phyloP scores from a whole-genome alignment of 257 asterid genomes.

The Fraxinus quadrangulata region DNA sequence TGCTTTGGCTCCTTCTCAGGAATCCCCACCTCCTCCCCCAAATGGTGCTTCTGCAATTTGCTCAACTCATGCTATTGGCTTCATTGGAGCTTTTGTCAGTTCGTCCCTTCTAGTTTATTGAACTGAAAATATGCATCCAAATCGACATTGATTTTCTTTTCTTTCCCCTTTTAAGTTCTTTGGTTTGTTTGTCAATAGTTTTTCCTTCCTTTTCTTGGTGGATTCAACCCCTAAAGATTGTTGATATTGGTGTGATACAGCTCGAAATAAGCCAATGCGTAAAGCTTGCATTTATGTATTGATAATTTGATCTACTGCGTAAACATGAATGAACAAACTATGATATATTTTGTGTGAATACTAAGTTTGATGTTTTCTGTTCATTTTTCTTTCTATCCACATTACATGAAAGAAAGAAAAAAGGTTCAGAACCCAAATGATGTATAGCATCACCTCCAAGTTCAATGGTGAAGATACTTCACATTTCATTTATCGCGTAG shows the following conservation, averaged over 20 bases:
- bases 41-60: constrained; percentile 39
- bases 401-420: neutral
- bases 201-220: constrained; percentile 22
- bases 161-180: constrained; percentile 4
- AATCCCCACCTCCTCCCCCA: constrained; percentile 57
- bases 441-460: neutral
- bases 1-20: constrained; percentile 55
- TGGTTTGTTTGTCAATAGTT: constrained; percentile 30
- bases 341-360: constrained; percentile 9
- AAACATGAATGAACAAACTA: constrained; percentile 27
- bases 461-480: neutral
- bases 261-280: constrained; percentile 41
- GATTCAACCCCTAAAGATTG: constrained; percentile 20
- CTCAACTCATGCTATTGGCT: constrained; percentile 32
- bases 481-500: neutral
- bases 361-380: neutral
- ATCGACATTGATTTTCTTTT: constrained; percentile 9
- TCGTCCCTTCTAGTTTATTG: constrained; percentile 41
- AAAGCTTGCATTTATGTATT: constrained; percentile 26
- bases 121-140: constrained; percentile 29
- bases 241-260: constrained; percentile 29
- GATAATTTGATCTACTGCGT: constrained; percentile 10
- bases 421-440: neutral
- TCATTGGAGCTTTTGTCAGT: constrained; percentile 46
- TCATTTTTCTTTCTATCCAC: constrained; percentile 7